Base-by-base conservation (phyloP, 257 asterid species). In the Solanum chilense region DNA sequence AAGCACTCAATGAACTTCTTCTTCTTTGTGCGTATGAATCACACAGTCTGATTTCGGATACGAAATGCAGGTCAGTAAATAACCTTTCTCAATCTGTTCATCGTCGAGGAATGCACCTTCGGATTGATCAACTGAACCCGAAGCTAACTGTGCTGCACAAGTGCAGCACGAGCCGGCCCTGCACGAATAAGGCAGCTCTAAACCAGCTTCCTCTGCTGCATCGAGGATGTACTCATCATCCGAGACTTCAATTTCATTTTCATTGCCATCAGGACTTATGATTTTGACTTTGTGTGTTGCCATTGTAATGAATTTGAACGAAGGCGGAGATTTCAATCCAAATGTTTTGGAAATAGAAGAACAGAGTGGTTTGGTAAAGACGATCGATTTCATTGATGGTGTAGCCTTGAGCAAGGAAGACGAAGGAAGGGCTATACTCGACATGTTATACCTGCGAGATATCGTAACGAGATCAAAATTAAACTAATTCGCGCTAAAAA, bases 91-190 rank as follows among this genome's bases (percentile, higher is more conserved):
- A 87, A 89, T 88, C 47, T 91, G 92, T 13, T 88, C 89, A 7
- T 89, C 92, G 9, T 37, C 85, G 1, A 92, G 94, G 82, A 89
- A 89, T 18, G 93, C 84, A 15, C 92, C 92, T 18, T 91, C 93
- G 1, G 94, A 91, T 41, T 92, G 92, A 88, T 92, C 92, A 2
- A 91, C 92, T 7, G 74, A n/a, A 4, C 93, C 94, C 0, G 90
- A 75, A 25, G 62, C 87, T 4, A 90, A 11, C 29, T 88, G 86
- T 3, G 92, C 94, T 0, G 92, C 90, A 60, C 93, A 91, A 29
- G 93, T 89, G 3, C 91, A 83, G 88, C 94, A 92, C 7, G 94
- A 12, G 21, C 94, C 93, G 0, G 93, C 93, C 42, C 92, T 74
- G 75, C 93, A 92, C 4, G 92, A 91, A 85, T 91, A 92, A 0